Evolutionary conservation across 345 rosid genomes (phyloP), one percentile per base, ranked within the genome.

Genomic region (Trapa incisa): DNA sequence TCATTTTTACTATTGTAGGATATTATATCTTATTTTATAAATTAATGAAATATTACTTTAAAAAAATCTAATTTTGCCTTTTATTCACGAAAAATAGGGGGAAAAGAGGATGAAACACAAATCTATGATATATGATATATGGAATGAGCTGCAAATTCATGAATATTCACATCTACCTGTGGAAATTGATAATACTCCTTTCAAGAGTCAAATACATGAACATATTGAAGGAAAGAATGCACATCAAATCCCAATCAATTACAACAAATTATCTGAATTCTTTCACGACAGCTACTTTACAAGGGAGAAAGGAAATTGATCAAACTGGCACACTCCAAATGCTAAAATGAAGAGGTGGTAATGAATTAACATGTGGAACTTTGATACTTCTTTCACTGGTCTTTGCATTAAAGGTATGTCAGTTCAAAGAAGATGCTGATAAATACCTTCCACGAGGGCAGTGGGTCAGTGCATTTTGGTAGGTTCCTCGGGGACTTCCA

Each of bases 401-500:
- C 56, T 15, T 16, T 17, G 56, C 56, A 50, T 50, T 50, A 50
- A n/a, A 47, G 56, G 63, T 35, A 58, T 29, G 37, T 32, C 32
- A 58, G 33, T 37, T 38, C 63, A 58, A 58, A 58, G 15, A 33
- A 3, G 38, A 58, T 32, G 16, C 63, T 35, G 12, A 12, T 14
- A 11, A 57, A 52, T 53, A 47, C 37, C 16, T 50, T 29, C 14
- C 12, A 69, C 15, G 37, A 33, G 11, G 2, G 13, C 13, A 13
- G 13, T 45, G 48, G 2, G 70, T 82, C 76, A 86, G 65, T 81
- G 70, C 9, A 82, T 75, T 73, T 75, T 80, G 39, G 77, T 77
- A 45, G 80, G 80, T 71, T 80, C 80, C 79, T 80, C 92, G 0
- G 87, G 84, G 57, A 75, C 83, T 75, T 85, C 91, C 14, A 75